These are phyloP conservation scores for Claviceps humidiphila DNA, from an alignment of 2,329 filamentous ascomycete species.

Conservation along the genomic window DNA sequence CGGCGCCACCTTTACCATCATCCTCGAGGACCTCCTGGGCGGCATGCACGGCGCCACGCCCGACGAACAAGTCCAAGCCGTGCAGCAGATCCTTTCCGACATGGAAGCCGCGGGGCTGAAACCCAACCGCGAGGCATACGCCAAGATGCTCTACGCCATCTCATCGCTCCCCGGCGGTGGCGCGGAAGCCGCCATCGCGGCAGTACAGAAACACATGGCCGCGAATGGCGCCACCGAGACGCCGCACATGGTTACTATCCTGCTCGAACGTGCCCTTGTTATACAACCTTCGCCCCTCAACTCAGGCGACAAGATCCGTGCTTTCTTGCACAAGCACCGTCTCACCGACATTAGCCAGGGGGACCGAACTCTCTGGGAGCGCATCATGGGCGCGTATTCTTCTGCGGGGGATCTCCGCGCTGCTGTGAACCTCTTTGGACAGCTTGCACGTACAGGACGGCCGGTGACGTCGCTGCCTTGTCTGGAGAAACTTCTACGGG, in stretches of 20 bases:
- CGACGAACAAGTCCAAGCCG: slow-evolving; percentile 36
- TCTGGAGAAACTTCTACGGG: slow-evolving; percentile 28
- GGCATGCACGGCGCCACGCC: slow-evolving; percentile 25
- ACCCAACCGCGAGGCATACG: slow-evolving; percentile 51
- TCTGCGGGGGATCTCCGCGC: slow-evolving; percentile 32
- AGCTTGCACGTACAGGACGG: slow-evolving; percentile 25
- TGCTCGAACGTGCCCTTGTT: slow-evolving; percentile 54
- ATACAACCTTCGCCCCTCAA: slow-evolving; percentile 43
- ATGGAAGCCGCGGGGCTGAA: slow-evolving; percentile 44
- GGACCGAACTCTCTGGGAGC: slow-evolving; percentile 58
- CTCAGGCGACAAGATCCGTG: slow-evolving; percentile 32
- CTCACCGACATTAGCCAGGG: slow-evolving; percentile 20
- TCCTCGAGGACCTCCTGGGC: slow-evolving; percentile 47
- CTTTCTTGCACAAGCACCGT: slow-evolving; percentile 44
- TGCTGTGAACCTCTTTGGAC: slow-evolving; percentile 36
- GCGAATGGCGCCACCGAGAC: slow-evolving; percentile 37
- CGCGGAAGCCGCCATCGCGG: slow-evolving; percentile 37
- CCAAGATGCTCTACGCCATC: slow-evolving; percentile 50
- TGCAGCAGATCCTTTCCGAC: slow-evolving; percentile 41
- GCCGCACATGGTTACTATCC: slow-evolving; percentile 60
- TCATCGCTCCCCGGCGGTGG: slow-evolving; percentile 22
- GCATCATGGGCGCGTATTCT: slow-evolving; percentile 55
- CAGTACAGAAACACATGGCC: slow-evolving; percentile 51
- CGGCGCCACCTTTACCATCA: slow-evolving; percentile 58
- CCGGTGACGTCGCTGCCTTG: slow-evolving; percentile 29